phyloP scores from a whole-genome alignment of 768 basidiomycete species.

The Mrakia blollopis region DNA sequence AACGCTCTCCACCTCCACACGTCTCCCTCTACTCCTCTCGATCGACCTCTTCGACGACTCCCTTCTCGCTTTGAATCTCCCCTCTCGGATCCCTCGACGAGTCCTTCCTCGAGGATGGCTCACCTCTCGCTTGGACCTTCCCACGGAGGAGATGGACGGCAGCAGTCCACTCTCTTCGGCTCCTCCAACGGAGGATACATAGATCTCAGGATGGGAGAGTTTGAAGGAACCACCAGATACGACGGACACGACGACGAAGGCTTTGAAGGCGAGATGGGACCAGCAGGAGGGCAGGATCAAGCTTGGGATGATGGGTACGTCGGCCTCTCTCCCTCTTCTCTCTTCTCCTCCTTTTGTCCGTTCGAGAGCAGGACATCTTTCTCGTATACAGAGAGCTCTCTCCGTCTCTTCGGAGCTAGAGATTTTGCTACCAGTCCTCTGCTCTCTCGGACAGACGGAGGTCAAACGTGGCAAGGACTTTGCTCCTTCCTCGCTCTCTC shows the following conservation, averaged over 20 bases:
- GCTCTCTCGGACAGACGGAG: neutral
- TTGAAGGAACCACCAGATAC: neutral
- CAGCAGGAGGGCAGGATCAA: neutral
- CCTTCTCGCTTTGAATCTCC: neutral
- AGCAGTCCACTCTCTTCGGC: neutral
- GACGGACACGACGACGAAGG: neutral
- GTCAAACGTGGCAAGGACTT: too few species aligned
- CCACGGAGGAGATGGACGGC: neutral
- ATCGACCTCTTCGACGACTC: neutral
- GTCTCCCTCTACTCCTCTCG: neutral
- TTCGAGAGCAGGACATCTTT: neutral
- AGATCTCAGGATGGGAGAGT: neutral
- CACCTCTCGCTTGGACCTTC: neutral
- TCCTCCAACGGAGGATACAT: neutral
- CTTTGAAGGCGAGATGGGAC: neutral
- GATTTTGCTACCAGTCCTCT: neutral
- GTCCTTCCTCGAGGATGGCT: neutral
- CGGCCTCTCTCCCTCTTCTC: neutral
- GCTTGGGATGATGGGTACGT: constrained; percentile 9
- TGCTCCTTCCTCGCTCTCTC: neutral
- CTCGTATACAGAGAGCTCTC: neutral
- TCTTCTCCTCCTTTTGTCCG: neutral
- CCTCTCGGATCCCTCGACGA: neutral
- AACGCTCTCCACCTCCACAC: neutral
- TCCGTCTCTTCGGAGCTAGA: neutral